Base-by-base conservation (phyloP, 768 basidiomycete species). In the Termitomyces sp. region DNA sequence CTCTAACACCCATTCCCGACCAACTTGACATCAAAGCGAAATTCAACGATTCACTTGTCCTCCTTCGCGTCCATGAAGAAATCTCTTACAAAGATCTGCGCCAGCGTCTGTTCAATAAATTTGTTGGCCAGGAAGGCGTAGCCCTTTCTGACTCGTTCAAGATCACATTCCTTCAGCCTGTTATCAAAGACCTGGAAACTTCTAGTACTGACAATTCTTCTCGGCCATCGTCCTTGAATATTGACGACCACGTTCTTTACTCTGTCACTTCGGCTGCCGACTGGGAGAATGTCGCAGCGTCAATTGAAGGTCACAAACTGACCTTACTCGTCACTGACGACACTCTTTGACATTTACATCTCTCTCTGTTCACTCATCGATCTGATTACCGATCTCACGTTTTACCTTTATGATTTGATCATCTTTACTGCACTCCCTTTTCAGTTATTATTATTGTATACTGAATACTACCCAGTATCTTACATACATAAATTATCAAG, bases 11-110 rank as follows among this genome's bases (percentile, higher is more conserved):
- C 58, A 62, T 68, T 62, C 61, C 73, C 61, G 61, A 64, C 40
- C 63, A 65, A 26, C 63, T 88, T 48, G 73, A 78, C 2, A 78
- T 90, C 73, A 91, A 91, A 72, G 89, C 83, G 5, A 78, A 78
- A 45, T 80, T 82, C 61, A 79, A 82, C 63, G 78, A 83, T 60
- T 73, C 79, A 28, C 85, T 87, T 60, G 77, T 91, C 64, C 71
- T 87, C 59, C 76, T 91, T 52, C 84, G 86, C 45, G 70, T 79
- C 8, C 69, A 80, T 13, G 76, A 76, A 60, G 70, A 75, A 43
- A 73, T 75, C 58, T 45, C 77, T n/a, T 78, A 84, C 56, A 63
- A 69, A 18, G 82, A 84, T 46, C 64, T 90, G 16, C 84, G 85
- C 58, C 72, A 72, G 53, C 78, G 80, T 49, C 72, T 92, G 26